Percentiles rank a stretch among this genome's conserved stretches.
phyloP scores from a whole-genome alignment of 306 rosid genomes.

The Gillenia trifoliata region DNA sequence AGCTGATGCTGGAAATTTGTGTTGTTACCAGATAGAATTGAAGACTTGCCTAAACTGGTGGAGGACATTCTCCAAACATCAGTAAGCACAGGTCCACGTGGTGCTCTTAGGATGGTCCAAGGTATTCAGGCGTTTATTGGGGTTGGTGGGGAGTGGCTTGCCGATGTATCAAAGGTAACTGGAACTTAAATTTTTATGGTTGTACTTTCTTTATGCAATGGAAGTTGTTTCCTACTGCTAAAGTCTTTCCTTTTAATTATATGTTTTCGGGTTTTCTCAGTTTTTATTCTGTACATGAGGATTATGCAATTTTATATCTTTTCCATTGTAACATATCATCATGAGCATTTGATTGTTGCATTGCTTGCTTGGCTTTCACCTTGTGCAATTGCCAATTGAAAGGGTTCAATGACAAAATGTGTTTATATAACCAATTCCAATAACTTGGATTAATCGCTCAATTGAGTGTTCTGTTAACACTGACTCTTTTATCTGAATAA shows the following conservation, averaged over 20 bases:
- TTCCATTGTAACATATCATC: neutral
- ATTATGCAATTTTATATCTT: neutral
- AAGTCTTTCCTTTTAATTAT: neutral
- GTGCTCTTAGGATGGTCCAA: slow-evolving; percentile 78
- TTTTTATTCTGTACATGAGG: neutral
- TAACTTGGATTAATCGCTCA: neutral
- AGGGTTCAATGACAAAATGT: neutral
- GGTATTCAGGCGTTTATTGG: slow-evolving; percentile 85
- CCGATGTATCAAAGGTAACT: slow-evolving; percentile 62
- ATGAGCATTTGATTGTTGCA: neutral
- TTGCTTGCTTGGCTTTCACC: neutral
- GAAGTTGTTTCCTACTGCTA: neutral
- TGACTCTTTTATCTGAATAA: neutral
- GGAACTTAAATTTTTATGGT: neutral
- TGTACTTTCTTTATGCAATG: neutral
- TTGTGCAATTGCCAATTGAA: neutral
- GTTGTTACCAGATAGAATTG: slow-evolving; percentile 49
- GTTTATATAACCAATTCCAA: neutral
- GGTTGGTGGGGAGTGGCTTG: slow-evolving; percentile 90
- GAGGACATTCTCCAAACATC: slow-evolving; percentile 93
- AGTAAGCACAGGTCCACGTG: slow-evolving; percentile 79
- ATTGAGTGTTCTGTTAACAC: neutral
- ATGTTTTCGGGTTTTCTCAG: neutral
- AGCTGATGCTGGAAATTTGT: slow-evolving; percentile 14
- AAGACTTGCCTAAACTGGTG: slow-evolving; percentile 73